Evolutionary conservation across 495 filamentous ascomycete species (phyloP).

Genomic region (Penicillium alfredii): DNA sequence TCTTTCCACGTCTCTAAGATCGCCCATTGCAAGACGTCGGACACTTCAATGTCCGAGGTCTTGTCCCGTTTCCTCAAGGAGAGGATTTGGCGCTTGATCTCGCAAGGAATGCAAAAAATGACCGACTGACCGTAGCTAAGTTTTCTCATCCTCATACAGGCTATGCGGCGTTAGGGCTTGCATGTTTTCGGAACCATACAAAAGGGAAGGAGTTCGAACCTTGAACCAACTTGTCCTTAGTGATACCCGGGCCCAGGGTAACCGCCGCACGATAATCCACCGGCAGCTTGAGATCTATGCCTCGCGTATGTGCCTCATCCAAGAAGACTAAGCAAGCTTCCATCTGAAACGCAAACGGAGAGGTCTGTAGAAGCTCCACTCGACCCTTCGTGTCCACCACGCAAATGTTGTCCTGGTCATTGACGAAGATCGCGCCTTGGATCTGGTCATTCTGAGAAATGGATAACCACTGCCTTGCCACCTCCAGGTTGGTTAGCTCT

Average conservation of each 20-base stretch:
- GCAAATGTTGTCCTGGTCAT: constrained; percentile 36
- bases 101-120: constrained; percentile 48
- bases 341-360: constrained; percentile 55
- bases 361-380: constrained; percentile 48
- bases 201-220: constrained; percentile 41
- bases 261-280: constrained; percentile 55
- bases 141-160: constrained; percentile 62
- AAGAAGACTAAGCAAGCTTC: constrained; percentile 63
- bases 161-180: too few species aligned
- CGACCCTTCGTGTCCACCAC: constrained; percentile 44
- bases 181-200: too few species aligned
- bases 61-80: constrained; percentile 23
- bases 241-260: constrained; percentile 60
- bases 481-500: constrained; percentile 51
- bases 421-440: constrained; percentile 44
- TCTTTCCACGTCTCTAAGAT: constrained; percentile 52
- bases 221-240: constrained; percentile 71
- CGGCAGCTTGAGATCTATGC: constrained; percentile 66
- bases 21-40: constrained; percentile 53
- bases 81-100: constrained; percentile 41
- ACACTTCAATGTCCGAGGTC: constrained; percentile 23
- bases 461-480: constrained; percentile 24
- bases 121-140: constrained; percentile 58
- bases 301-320: constrained; percentile 71
- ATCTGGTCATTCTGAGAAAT: constrained; percentile 11